Evolutionary conservation across 2,329 filamentous ascomycete species (phyloP), one percentile per base, ranked within the genome.

Genomic region (Hypoxylon sp.): DNA sequence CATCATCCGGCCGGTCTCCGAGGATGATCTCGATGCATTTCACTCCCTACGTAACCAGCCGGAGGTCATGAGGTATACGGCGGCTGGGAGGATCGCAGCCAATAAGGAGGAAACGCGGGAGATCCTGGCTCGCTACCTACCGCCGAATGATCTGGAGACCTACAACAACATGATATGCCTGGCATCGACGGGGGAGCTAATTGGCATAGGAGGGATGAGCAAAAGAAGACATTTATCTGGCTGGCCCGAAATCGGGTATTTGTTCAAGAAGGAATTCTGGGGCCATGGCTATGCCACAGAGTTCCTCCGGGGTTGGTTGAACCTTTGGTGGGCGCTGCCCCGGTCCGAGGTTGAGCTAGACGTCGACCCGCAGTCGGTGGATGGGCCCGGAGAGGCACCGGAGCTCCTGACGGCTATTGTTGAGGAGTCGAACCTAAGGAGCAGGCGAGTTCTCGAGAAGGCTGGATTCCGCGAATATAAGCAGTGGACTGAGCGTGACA

Each of bases 61-160:
- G 3, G 86, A 89, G 68, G 85, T 89, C 48, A 91, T 92, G 89
- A 75, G 76, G 57, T 89, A 84, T 81, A 88, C 88, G 55, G 56
- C 65, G 2, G 68, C 72, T 67, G 82, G 81, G 61, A 59, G 69
- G 7, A 69, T 78, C 7, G 84, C 89, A 76, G 64, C 71, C 55
- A 77, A 82, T 70, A 50, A 81, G 1, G 80, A 78, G 1, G 79
- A 81, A 60, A 85, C 85, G 8, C 76, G 75, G 62, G 70, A 63
- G 22, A 80, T 73, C 51, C 71, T 87, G 49, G 73, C 74, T 3
- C 68, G 67, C 9, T 81, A 79, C 30, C 73, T 87, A n/a, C 78
- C 84, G 1, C 84, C 83, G 4, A 76, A 82, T 53, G 85, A 89
- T 70, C 68, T 72, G 9, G 73, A 78, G 48, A 84, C 81, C 28